phyloP scores from a whole-genome alignment of 176 grass and related monocot genomes.

The Triticum aestivum region IWGSC_CS_RefSeq_v2.1 NC_057802.1:448444586-448445085 shows the following conservation, averaged over 20 bases:
- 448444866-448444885: constrained; percentile 47
- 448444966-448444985: constrained; percentile 2
- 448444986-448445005: background rate
- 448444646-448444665: constrained; percentile 44
- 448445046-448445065: background rate
- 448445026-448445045: background rate
- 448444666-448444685: constrained; percentile 53
- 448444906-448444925: constrained; percentile 82
- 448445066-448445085: background rate
- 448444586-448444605: constrained; percentile 71
- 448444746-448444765: constrained; percentile 61
- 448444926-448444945: constrained; percentile 40
- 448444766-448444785: constrained; percentile 71
- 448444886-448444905: constrained; percentile 34
- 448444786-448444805: constrained; percentile 45
- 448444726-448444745: constrained; percentile 75
- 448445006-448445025: background rate
- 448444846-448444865: constrained; percentile 14
- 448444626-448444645: constrained; percentile 62
- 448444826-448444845: constrained; percentile 33
- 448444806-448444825: constrained; percentile 43
- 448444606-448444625: constrained; percentile 66
- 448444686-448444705: constrained; percentile 69
- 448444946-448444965: background rate
- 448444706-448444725: constrained; percentile 85